These are phyloP conservation scores for Hypholoma sublateritium DNA, from an alignment of 768 basidiomycete species.

Conservation along the genomic window DNA sequence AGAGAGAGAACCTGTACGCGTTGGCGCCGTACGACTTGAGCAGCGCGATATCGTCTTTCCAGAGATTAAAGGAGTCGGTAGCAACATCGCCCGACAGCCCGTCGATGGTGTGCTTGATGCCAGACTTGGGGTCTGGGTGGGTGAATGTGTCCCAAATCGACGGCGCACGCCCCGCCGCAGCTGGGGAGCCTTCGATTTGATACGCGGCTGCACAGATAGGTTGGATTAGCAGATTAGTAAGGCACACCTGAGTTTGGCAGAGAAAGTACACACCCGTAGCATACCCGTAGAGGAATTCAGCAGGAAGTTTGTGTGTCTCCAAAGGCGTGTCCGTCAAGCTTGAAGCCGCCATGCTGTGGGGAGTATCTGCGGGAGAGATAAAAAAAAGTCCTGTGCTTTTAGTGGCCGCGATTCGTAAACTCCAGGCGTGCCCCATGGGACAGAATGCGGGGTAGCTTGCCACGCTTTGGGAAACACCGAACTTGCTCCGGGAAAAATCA, in stretches of 20 bases:
- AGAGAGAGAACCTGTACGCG: constrained; percentile 71
- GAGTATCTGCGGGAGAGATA: background rate
- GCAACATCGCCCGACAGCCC: constrained; percentile 64
- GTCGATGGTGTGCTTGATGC: constrained; percentile 53
- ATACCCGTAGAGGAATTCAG: constrained; percentile 6
- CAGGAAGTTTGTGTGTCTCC: constrained; percentile 1
- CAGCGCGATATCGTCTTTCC: constrained; percentile 64
- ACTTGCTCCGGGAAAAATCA: too few species aligned
- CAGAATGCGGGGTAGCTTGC: too few species aligned
- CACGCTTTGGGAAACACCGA: too few species aligned
- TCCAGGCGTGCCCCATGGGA: too few species aligned
- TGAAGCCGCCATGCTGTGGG: background rate
- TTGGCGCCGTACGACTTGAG: constrained; percentile 65
- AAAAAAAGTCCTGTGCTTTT: background rate
- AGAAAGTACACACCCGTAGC: constrained; percentile 1
- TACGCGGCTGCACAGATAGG: constrained; percentile 46
- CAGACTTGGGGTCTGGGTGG: constrained; percentile 35
- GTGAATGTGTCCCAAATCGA: constrained; percentile 79
- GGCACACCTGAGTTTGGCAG: too few species aligned
- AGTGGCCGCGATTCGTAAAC: too few species aligned
- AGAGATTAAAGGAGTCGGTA: constrained; percentile 66
- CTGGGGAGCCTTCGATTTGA: constrained; percentile 71
- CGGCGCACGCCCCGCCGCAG: constrained; percentile 54
- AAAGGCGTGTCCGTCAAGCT: background rate
- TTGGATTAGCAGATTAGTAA: background rate